Base-by-base conservation (phyloP, 768 basidiomycete species). In the Cystofilobasidium bisporidii region DNA sequence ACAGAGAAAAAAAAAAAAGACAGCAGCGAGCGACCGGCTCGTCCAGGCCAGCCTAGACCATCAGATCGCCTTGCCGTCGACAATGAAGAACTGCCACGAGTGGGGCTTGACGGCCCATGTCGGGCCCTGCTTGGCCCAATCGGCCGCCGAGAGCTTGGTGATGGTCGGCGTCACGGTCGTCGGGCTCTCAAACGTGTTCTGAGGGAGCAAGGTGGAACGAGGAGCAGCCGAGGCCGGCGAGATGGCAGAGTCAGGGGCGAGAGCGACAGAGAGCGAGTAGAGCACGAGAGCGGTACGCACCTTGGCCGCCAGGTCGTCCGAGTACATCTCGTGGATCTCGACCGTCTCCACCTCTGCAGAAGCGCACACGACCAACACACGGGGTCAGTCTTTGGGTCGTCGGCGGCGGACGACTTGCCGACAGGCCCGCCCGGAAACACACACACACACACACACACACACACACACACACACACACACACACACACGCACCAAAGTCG, bases 311-410 rank as follows among this genome's bases (percentile, higher is more conserved):
- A 84, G 70, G 68, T 82, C 78, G 45, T 77, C 77, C 70, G 80
- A 78, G 81, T 83, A 84, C 11, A 85, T 76, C 73, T 84, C 82
- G 69, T 84, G 78, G 2, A 83, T 78, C 68, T 75, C 77, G 30
- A 82, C 76, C 2, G 70, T 73, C 2, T 72, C 68, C 5, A 80
- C 76, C 6, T 79, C 79, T 73, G 80, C 79, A 0, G 71, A 41
- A 41, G 40, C 40, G 40, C 40, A 43, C 20, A 12, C 36, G 36
- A 12, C 12, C 36, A 36, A 6, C 12, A 12, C 5, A 36, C n/a
- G n/a, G n/a, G 12, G 36, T 36, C 36, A 36, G 36, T 36, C 36
- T 12, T 12, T n/a, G n/a, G n/a, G n/a, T n/a, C n/a, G n/a, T n/a
- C n/a, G n/a, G n/a, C n/a, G n/a, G n/a, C n/a, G n/a, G n/a, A n/a